Evolutionary conservation across 176 grass and related monocot genomes (phyloP).

Genomic region (Oryza meyeriana): DNA sequence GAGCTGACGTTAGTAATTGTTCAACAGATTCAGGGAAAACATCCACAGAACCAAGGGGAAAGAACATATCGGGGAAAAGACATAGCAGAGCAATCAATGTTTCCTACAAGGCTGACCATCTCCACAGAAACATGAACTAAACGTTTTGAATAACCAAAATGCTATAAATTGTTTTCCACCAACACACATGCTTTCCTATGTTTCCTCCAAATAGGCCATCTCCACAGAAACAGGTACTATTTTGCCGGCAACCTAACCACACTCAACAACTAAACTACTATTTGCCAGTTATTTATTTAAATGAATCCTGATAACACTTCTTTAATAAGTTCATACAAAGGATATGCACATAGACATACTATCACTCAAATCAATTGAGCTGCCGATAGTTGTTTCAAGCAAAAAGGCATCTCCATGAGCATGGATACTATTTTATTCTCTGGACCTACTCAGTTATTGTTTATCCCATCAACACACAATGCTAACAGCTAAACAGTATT

Average conservation of each 20-base stretch:
- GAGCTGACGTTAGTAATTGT: constrained; percentile 2
- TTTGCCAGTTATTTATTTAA: background rate
- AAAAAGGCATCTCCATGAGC: background rate
- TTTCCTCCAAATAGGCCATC: background rate
- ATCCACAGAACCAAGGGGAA: background rate
- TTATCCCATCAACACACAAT: background rate
- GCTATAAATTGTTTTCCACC: background rate
- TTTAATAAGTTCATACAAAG: background rate
- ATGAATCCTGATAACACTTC: background rate
- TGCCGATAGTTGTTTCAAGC: rapidly evolving
- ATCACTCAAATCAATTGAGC: background rate
- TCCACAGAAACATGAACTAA: constrained; percentile 1
- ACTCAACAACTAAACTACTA: background rate
- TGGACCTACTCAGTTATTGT: background rate
- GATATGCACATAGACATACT: background rate
- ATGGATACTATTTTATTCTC: background rate
- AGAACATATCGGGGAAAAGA: no score
- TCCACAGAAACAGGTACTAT: background rate
- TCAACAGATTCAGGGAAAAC: background rate
- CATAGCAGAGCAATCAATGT: background rate
- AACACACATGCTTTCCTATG: background rate
- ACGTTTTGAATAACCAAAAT: background rate
- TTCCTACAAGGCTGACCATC: background rate
- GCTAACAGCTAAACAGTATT: background rate
- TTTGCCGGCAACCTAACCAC: background rate